These are phyloP conservation scores for Eremochloa ophiuroides DNA, from an alignment of 176 grass and related monocot genomes.

Conservation along the genomic window DNA sequence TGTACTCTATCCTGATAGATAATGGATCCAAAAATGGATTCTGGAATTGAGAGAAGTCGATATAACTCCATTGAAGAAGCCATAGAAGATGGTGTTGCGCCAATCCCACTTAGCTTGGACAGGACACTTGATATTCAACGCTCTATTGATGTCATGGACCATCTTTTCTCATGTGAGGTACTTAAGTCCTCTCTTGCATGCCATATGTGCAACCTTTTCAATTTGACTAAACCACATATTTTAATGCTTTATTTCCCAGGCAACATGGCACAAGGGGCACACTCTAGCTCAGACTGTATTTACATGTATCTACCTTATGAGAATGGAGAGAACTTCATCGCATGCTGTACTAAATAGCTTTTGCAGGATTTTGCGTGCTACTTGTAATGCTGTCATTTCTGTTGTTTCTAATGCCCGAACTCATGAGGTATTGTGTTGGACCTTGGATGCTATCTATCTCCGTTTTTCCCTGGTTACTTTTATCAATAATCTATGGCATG, in stretches of 20 bases:
- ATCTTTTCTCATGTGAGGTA: conserved; percentile 99
- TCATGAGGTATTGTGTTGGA: conserved; percentile 72
- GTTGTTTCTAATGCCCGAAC: conserved; percentile 76
- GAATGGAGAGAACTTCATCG: conserved; percentile 85
- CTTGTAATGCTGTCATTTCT: conserved; percentile 80
- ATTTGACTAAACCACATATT: conserved; percentile 33
- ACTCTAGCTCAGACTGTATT: conserved; percentile 90
- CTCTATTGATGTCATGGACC: conserved; percentile 88
- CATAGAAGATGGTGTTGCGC: conserved; percentile 82
- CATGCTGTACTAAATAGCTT: conserved; percentile 88
- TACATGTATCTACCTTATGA: conserved; percentile 94
- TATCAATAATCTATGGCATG: background rate
- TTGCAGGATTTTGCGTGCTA: conserved; percentile 81
- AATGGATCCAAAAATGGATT: conserved; percentile 99
- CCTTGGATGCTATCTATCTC: conserved; percentile 2
- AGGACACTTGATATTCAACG: conserved; percentile 69
- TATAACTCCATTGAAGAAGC: conserved; percentile 89
- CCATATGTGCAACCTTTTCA: background rate
- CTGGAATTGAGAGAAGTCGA: conserved; percentile 71
- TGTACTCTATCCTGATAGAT: conserved; percentile 49
- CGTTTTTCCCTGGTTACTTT: background rate
- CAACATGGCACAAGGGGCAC: conserved; percentile 94
- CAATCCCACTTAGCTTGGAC: conserved; percentile 83
- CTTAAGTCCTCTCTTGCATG: conserved; percentile 20
- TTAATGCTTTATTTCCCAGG: conserved; percentile 46